These are phyloP conservation scores for Colletotrichum karsti DNA, from an alignment of 2,329 filamentous ascomycete genomes.

Conservation along the genomic window DNA sequence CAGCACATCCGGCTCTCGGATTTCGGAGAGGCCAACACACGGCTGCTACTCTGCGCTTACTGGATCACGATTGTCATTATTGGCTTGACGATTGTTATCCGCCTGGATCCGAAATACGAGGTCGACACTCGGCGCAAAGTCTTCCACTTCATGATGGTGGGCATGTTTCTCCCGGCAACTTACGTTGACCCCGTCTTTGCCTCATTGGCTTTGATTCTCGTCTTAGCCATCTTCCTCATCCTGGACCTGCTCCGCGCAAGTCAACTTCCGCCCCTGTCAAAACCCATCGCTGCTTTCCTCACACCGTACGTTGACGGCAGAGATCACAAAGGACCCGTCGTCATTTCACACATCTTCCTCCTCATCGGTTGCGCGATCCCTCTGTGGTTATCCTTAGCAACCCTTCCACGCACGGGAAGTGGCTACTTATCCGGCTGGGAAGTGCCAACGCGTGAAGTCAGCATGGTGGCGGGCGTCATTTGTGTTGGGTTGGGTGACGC, in stretches of 20 bases:
- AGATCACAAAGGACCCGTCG: slow-evolving; percentile 91
- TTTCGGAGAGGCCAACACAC: slow-evolving; percentile 81
- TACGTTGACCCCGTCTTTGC: slow-evolving; percentile 89
- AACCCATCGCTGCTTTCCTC: slow-evolving; percentile 85
- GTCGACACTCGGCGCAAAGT: slow-evolving; percentile 97
- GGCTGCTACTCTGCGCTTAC: slow-evolving; percentile 80
- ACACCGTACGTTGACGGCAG: slow-evolving; percentile 94
- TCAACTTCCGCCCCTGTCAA: slow-evolving; percentile 89
- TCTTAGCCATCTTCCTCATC: slow-evolving; percentile 85
- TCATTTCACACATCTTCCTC: slow-evolving; percentile 95
- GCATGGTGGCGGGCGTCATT: slow-evolving; percentile 91
- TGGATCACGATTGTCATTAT: slow-evolving; percentile 74
- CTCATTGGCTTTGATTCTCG: slow-evolving; percentile 79
- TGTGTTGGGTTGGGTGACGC: slow-evolving; percentile 97
- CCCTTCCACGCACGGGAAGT: slow-evolving; percentile 64
- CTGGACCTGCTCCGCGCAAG: slow-evolving; percentile 90
- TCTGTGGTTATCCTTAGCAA: slow-evolving; percentile 86
- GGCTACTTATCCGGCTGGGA: slow-evolving; percentile 78
- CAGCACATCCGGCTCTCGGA: slow-evolving; percentile 70
- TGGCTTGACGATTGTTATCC: slow-evolving; percentile 80
- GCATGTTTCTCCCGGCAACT: slow-evolving; percentile 88
- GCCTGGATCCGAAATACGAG: slow-evolving; percentile 79
- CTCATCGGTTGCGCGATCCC: slow-evolving; percentile 95
- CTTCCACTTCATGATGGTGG: slow-evolving; percentile 98
- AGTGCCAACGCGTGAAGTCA: slow-evolving; percentile 75